Evolutionary conservation across 2,329 filamentous ascomycete genomes (phyloP).

Genomic region (Aureobasidium musti): DNA sequence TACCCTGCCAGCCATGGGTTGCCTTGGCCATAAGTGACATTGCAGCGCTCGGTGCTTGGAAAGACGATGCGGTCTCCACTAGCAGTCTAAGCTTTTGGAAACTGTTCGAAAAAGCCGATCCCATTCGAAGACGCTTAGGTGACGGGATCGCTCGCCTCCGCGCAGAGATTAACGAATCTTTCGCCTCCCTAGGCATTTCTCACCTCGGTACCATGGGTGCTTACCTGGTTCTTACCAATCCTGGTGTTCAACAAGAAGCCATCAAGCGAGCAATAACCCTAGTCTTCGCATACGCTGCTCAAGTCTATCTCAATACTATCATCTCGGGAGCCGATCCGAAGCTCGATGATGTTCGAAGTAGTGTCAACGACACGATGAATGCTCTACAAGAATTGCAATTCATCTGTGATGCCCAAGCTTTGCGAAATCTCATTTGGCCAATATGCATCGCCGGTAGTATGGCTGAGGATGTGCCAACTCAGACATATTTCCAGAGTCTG

Average conservation of each 20-base stretch:
- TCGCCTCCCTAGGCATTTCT: not conserved
- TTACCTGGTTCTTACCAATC: constrained; percentile 4
- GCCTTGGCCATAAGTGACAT: constrained; percentile 18
- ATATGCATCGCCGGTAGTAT: constrained; percentile 29
- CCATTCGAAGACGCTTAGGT: constrained; percentile 1
- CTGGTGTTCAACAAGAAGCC: constrained; percentile 1
- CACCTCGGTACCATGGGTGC: not conserved
- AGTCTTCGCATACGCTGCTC: constrained; percentile 26
- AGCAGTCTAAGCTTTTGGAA: constrained; percentile 20
- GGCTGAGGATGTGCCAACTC: constrained; percentile 8
- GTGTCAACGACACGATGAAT: constrained; percentile 22
- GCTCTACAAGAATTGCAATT: constrained; percentile 24
- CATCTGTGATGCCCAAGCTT: constrained; percentile 24
- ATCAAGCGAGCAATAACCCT: constrained; percentile 26
- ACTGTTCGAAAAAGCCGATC: constrained; percentile 11
- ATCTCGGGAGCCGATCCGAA: constrained; percentile 17
- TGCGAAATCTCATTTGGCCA: constrained; percentile 27
- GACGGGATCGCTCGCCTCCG: not conserved
- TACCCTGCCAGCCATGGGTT: constrained; percentile 24
- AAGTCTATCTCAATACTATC: constrained; percentile 24
- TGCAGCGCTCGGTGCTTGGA: constrained; percentile 11
- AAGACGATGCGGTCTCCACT: not conserved
- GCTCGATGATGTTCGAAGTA: constrained; percentile 13
- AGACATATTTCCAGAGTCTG: constrained; percentile 12
- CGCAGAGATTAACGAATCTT: constrained; percentile 6